These are phyloP conservation scores for Phytophthora foliorum DNA, from an alignment of 352 stramenopile genomes.

Conservation along the genomic window DNA sequence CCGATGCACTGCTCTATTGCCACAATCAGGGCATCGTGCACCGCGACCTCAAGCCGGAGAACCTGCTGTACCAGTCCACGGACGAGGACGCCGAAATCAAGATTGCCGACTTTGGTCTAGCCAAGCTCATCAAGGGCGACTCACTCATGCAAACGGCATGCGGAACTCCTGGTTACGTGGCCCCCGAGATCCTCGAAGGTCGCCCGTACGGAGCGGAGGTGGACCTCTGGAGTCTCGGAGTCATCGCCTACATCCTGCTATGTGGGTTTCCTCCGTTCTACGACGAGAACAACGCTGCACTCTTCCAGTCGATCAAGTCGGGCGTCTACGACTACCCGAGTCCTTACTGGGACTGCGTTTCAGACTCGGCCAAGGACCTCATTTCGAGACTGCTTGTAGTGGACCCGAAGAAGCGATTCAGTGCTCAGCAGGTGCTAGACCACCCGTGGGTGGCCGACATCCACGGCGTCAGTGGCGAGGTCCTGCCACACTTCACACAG, in stretches of 20 bases:
- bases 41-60: constrained; percentile 82
- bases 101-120: constrained; percentile 93
- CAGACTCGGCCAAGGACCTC: constrained; percentile 92
- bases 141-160: constrained; percentile 96
- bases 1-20: constrained; percentile 86
- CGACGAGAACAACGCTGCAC: constrained; percentile 91
- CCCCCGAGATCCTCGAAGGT: constrained; percentile 96
- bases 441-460: constrained; percentile 90
- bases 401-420: constrained; percentile 92
- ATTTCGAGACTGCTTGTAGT: constrained; percentile 92
- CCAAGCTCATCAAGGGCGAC: constrained; percentile 94
- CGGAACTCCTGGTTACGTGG: constrained; percentile 97
- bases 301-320: constrained; percentile 92
- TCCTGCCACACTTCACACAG: constrained; percentile 88
- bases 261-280: constrained; percentile 98
- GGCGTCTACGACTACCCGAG: constrained; percentile 93
- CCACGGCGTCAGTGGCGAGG: constrained; percentile 75
- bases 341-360: constrained; percentile 96
- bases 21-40: constrained; percentile 89
- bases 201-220: constrained; percentile 94
- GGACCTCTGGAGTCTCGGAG: constrained; percentile 95
- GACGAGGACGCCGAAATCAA: constrained; percentile 95
- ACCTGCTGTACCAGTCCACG: constrained; percentile 84
- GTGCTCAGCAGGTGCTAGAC: constrained; percentile 82
- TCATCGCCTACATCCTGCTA: constrained; percentile 95